phyloP scores from a whole-genome alignment of 2,329 filamentous ascomycete species.

The Talaromyces sp. region DNA sequence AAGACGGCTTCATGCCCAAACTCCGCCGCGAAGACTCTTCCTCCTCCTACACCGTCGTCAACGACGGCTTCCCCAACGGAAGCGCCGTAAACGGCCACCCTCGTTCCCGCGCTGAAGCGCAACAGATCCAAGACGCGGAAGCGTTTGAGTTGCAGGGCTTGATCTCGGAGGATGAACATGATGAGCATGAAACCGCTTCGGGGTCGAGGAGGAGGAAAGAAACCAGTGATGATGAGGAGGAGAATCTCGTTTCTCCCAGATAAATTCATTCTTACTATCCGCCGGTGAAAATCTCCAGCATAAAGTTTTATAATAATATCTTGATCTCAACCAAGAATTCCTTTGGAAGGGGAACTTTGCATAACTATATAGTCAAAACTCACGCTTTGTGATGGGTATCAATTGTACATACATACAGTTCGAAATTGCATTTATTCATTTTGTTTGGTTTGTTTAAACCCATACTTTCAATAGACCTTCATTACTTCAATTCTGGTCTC shows the following conservation, averaged over 20 bases:
- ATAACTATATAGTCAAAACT: background rate
- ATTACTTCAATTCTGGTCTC: background rate
- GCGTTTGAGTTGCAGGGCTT: constrained; percentile 92
- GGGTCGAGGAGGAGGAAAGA: constrained; percentile 23
- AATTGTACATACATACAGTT: background rate
- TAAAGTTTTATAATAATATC: background rate
- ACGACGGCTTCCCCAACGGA: constrained; percentile 30
- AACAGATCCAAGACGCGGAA: constrained; percentile 72
- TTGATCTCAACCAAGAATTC: background rate
- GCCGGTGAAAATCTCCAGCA: background rate
- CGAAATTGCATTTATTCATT: background rate
- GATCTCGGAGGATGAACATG: constrained; percentile 75
- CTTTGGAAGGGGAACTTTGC: background rate
- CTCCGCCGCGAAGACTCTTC: constrained; percentile 15
- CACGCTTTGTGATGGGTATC: background rate
- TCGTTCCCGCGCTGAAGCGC: constrained; percentile 34
- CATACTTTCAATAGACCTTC: background rate
- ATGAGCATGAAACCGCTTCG: background rate
- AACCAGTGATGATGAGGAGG: constrained; percentile 32
- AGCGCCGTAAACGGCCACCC: constrained; percentile 51
- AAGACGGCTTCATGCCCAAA: constrained; percentile 13
- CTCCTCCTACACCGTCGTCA: constrained; percentile 31
- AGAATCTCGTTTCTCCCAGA: constrained; percentile 8
- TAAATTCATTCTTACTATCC: background rate
- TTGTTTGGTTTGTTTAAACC: background rate